Percentiles rank a stretch among this genome's conserved stretches.
Conservation (phyloP, 306 rosid genomes). For the Morella rubra region DNA sequence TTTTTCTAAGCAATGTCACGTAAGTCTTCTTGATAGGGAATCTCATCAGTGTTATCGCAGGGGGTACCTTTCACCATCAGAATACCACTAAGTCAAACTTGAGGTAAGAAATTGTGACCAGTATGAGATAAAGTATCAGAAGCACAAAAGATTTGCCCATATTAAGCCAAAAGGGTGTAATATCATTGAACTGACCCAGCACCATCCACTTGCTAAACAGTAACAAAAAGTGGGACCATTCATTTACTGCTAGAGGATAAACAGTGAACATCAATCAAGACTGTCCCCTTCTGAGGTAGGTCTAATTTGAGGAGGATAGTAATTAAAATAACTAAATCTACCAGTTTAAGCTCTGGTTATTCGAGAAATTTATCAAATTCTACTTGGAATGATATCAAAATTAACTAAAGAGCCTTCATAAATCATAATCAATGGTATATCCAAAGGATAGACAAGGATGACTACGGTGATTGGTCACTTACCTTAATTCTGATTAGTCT, state of each 20-base stretch:
- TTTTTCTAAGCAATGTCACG: too few species aligned
- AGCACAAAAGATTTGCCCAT: neutral
- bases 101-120: neutral
- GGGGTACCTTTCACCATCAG: slow-evolving; percentile 88
- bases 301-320: too few species aligned
- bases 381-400: too few species aligned
- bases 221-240: neutral
- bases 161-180: neutral
- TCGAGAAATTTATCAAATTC: too few species aligned
- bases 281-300: neutral
- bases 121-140: neutral
- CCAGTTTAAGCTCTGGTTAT: too few species aligned
- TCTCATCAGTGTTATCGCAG: slow-evolving; percentile 53
- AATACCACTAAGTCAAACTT: slow-evolving; percentile 92
- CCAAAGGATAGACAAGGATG: too few species aligned
- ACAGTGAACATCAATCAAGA: neutral
- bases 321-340: too few species aligned
- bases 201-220: neutral
- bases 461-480: neutral
- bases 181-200: neutral
- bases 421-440: too few species aligned
- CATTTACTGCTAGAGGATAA: neutral
- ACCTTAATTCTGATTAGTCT: slow-evolving; percentile 85
- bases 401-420: too few species aligned
- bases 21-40: slow-evolving; percentile 44